Base-by-base conservation (phyloP, 2,329 filamentous ascomycete species). In the Aspergillus sp. region DNA sequence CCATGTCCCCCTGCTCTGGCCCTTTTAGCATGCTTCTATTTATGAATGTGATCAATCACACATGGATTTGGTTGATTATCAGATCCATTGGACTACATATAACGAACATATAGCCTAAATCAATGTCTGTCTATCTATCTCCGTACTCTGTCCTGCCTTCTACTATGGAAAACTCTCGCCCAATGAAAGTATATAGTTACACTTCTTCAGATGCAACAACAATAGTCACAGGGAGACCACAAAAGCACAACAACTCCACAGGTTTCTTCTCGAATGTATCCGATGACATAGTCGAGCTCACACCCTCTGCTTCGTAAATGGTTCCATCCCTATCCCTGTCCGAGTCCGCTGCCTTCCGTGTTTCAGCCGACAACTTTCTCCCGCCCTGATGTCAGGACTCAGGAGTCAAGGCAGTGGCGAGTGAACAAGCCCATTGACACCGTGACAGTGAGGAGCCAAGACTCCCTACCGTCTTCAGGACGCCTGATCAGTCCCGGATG, bases 11-110 rank as follows among this genome's bases (percentile, higher is more conserved):
- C 18, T 36, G 32, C 18, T 49, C 26, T 20, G 22, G 42, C 46
- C 29, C 16, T 12, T 49, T 32, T 57, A 57, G 49, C 36, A 58
- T 53, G 52, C 26, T 50, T 58, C 52, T 45, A 55, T 58, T 58
- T 46, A 39, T 36, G 26, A 36, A 29, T 32, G 14, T 49, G 14
- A 31, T 31, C 22, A 14, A 18, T 49, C 52, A n/a, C 20, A 26
- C 4, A 7, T 22, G 6, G 45, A 42, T 9, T 31, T 39, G 26
- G 45, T 24, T 29, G 11, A 31, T 39, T 55, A 20, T 54, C 52
- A 20, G 52, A n/a, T 49, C 45, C 45, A 47, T 50, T 11, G 18
- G n/a, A 16, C 14, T 50, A 20, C 32, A 50, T 16, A 12, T 42
- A n/a, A 7, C 16, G 14, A 42, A 6, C 14, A 42, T 42, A 42